Conservation (phyloP, 495 filamentous ascomycete species). For the Apodospora peruviana region DNA sequence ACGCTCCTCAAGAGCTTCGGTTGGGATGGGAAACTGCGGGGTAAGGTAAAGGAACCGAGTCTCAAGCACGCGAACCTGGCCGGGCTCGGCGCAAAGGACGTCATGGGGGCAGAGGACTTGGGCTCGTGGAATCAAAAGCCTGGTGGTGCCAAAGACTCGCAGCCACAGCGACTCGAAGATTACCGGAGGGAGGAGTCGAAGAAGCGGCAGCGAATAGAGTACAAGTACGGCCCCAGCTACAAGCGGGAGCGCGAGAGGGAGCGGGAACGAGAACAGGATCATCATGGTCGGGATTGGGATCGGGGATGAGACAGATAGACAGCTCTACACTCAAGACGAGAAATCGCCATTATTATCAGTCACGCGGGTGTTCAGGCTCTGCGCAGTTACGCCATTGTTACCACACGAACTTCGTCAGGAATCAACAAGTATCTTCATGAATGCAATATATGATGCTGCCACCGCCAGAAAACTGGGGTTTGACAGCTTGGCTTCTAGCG, state of each 20-base stretch:
- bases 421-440: no score
- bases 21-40: constrained; percentile 78
- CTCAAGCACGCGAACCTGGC: constrained; percentile 72
- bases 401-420: no score
- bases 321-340: neutral
- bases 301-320: constrained; percentile 28
- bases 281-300: no score
- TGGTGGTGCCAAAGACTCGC: constrained; percentile 14
- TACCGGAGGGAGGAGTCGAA: constrained; percentile 38
- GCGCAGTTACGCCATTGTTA: no score
- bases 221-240: constrained; percentile 35
- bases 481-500: no score
- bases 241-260: constrained; percentile 44
- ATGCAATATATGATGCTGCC: no score
- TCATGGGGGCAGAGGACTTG: constrained; percentile 64
- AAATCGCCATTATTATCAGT: no score
- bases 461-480: no score
- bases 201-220: constrained; percentile 34
- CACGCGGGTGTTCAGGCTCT: no score
- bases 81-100: constrained; percentile 73
- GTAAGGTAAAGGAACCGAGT: constrained; percentile 42
- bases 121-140: constrained; percentile 33
- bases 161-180: constrained; percentile 39
- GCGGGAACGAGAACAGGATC: constrained; percentile 30
- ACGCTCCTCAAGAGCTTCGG: constrained; percentile 87